Conservation (phyloP, 306 rosid genomes). For the Arachis hypogaea region DNA sequence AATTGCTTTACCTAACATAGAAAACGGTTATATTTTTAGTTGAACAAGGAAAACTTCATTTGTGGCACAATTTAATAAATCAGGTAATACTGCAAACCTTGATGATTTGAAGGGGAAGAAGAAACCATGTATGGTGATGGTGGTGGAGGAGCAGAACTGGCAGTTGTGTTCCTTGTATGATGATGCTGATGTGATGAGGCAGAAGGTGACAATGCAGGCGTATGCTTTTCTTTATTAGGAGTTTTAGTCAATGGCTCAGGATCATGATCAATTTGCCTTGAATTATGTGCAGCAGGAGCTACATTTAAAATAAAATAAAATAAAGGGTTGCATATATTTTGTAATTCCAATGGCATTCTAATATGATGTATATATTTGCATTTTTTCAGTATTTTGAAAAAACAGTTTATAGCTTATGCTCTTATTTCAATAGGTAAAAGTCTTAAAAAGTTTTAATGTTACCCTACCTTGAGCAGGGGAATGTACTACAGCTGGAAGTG, state of each 20-base stretch:
- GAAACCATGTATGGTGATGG: slow-evolving; percentile 50
- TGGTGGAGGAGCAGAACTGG: slow-evolving; percentile 53
- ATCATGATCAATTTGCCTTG: slow-evolving; percentile 40
- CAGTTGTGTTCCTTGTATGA: slow-evolving; percentile 43
- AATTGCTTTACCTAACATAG: slow-evolving; percentile 50
- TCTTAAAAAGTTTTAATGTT: neutral
- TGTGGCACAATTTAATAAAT: slow-evolving; percentile 5
- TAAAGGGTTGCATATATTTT: neutral
- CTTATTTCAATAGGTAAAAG: neutral
- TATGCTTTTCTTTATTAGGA: slow-evolving; percentile 43
- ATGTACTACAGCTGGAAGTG: slow-evolving; percentile 44
- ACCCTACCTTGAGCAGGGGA: slow-evolving; percentile 51
- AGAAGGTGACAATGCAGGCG: slow-evolving; percentile 60
- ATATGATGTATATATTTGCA: slow-evolving; percentile 5
- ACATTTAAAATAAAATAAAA: slow-evolving; percentile 30
- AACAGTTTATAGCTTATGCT: slow-evolving; percentile 3
- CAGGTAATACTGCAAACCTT: slow-evolving; percentile 47
- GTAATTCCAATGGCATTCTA: slow-evolving; percentile 18
- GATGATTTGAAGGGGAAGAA: slow-evolving; percentile 46
- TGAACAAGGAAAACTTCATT: slow-evolving; percentile 12
- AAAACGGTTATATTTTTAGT: slow-evolving; percentile 9
- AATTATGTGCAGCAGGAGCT: slow-evolving; percentile 60
- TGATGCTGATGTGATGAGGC: slow-evolving; percentile 46
- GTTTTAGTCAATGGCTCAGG: slow-evolving; percentile 51
- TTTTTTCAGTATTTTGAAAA: neutral